Evolutionary conservation across 2,329 filamentous ascomycete species (phyloP).

Genomic region (Aciculosporium take): DNA sequence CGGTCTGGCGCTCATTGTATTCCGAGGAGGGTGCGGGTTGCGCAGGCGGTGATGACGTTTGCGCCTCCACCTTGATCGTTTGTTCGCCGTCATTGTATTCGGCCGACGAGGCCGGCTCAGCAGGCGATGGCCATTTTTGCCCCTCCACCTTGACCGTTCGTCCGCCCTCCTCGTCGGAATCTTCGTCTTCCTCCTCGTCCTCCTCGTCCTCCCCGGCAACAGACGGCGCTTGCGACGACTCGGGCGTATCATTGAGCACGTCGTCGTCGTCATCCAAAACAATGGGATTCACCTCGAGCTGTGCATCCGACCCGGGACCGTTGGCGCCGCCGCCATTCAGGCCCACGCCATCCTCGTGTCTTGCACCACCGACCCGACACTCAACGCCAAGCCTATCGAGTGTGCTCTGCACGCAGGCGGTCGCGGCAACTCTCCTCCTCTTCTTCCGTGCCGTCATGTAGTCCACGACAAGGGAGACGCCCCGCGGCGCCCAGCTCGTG

Average conservation of each 20-base stretch:
- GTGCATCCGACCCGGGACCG: constrained; percentile 22
- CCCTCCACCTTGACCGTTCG: constrained; percentile 11
- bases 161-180: constrained; percentile 12
- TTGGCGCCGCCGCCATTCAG: neutral
- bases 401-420: constrained; percentile 58
- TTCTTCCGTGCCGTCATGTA: constrained; percentile 65
- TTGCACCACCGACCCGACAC: constrained; percentile 18
- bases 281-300: constrained; percentile 23
- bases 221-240: constrained; percentile 31
- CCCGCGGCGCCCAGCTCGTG: constrained; percentile 71
- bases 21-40: constrained; percentile 13
- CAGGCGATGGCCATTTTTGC: constrained; percentile 7
- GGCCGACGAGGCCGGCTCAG: constrained; percentile 10
- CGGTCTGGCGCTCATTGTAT: constrained; percentile 31
- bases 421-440: constrained; percentile 59
- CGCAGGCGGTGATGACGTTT: neutral
- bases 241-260: constrained; percentile 42
- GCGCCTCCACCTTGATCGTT: neutral
- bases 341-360: constrained; percentile 18
- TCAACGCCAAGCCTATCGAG: constrained; percentile 44
- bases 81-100: constrained; percentile 24
- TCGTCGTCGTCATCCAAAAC: constrained; percentile 43
- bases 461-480: constrained; percentile 82
- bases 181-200: constrained; percentile 13
- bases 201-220: constrained; percentile 16